Conservation (phyloP, 2,329 filamentous ascomycete species). For the Fusarium equiseti region DNA sequence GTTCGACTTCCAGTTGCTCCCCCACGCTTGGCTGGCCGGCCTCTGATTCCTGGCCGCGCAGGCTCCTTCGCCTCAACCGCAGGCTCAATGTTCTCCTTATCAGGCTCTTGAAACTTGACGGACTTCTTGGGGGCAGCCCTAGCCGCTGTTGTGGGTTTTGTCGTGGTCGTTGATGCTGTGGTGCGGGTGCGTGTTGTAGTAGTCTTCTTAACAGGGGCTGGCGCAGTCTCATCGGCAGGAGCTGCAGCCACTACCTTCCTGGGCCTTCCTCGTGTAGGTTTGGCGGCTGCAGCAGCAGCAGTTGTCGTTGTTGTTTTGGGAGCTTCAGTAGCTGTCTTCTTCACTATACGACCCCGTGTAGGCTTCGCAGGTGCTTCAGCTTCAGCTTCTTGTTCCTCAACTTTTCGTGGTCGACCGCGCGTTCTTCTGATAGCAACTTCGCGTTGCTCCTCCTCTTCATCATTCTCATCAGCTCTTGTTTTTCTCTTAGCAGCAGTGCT, state of each 20-base stretch:
- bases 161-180: conserved; percentile 51
- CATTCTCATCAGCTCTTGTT: conserved; percentile 64
- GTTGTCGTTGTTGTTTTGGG: conserved; percentile 39
- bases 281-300: conserved; percentile 46
- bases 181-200: conserved; percentile 47
- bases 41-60: conserved; percentile 53
- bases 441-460: conserved; percentile 58
- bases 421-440: conserved; percentile 52
- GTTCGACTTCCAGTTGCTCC: conserved; percentile 49
- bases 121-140: conserved; percentile 68
- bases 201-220: conserved; percentile 51
- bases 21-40: conserved; percentile 59
- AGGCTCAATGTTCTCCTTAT: conserved; percentile 72
- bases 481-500: conserved; percentile 61
- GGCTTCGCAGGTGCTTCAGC: conserved; percentile 44
- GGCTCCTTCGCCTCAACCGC: conserved; percentile 54
- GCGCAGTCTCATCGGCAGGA: conserved; percentile 43
- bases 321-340: conserved; percentile 45
- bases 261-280: conserved; percentile 58
- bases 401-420: conserved; percentile 60
- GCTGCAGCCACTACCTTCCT: conserved; percentile 54
- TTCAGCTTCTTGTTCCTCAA: conserved; percentile 44
- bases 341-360: conserved; percentile 47
- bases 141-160: conserved; percentile 52
- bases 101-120: conserved; percentile 73